Evolutionary conservation across 2,329 filamentous ascomycete species (phyloP), one percentile per base, ranked within the genome.

Genomic region (Fusarium agapanthi): DNA sequence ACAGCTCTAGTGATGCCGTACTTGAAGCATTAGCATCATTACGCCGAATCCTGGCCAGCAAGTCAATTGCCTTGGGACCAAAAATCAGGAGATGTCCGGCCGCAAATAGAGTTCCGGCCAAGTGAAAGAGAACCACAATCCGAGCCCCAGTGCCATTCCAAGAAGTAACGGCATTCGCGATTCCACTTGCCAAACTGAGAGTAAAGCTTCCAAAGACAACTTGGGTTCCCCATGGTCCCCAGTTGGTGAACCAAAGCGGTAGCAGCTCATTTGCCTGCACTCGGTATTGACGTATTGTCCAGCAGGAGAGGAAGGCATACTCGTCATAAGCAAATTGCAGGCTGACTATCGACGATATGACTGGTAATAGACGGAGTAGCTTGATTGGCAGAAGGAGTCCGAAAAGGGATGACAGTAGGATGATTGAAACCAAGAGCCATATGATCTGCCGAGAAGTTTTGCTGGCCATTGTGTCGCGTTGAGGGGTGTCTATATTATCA

Each of bases 401-500:
- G 5, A 34, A 50, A 4, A 50, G 12, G 4, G 12, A 4, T 50
- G 30, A 50, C 0, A 24, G 6, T 20, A 7, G 3, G 22, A 6
- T 4, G 3, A 50, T 24, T 24, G 22, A 34, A 34, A 14, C 1
- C 6, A 50, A 7, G 22, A 50, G 47, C 47, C 22, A 34, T 7
- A 24, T 50, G 6, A 50, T 24, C 8, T 50, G 30, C 16, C 0
- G 30, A 14, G 12, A 24, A 2, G 30, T 24, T 34, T 50, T 34
- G 12, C 47, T 50, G 8, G 22, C 16, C 47, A 50, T 50, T 14
- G 22, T 24, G 8, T 24, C 11, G 16, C 4, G 47, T 10, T 7
- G 6, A 32, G 2, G 22, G 45, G 13, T 16, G 28, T 10, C n/a
- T 30, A 4, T n/a, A 1, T 7, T 4, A 3, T 47, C 0, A 6